A percentile compares a stretch with the other conserved stretches of the same genome.
Conservation (phyloP, 805 yeast genomes). For the Saccharomycopsis javanensis region DNA sequence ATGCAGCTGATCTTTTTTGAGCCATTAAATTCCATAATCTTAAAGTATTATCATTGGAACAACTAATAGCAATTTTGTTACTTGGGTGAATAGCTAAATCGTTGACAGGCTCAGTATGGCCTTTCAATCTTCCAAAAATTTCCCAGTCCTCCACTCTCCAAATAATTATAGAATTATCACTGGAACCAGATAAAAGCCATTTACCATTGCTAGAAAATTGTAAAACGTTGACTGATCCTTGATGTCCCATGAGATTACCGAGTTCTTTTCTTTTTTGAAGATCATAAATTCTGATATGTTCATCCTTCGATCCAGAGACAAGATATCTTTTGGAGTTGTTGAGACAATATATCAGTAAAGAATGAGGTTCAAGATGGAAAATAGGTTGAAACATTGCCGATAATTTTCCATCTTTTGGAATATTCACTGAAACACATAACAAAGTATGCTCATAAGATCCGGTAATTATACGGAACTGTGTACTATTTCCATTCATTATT, state of each 20-base stretch:
- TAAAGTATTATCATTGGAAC: constrained; percentile 74
- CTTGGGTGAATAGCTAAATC: constrained; percentile 86
- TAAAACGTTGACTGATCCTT: constrained; percentile 76
- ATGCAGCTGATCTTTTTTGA: constrained; percentile 73
- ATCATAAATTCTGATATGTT: constrained; percentile 89
- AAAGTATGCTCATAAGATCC: constrained; percentile 95
- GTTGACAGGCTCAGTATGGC: constrained; percentile 74
- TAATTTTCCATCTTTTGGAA: constrained; percentile 31
- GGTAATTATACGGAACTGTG: constrained; percentile 68
- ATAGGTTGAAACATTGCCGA: constrained; percentile 79
- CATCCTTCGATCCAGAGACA: constrained; percentile 93
- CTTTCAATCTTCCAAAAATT: constrained; percentile 74
- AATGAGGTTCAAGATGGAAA: constrained; percentile 92
- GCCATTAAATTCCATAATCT: constrained; percentile 96
- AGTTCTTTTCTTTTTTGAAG: constrained; percentile 87
- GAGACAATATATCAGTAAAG: constrained; percentile 75
- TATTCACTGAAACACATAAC: constrained; percentile 68
- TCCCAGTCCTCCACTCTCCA: constrained; percentile 99
- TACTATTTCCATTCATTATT: neutral
- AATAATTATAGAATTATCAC: constrained; percentile 78
- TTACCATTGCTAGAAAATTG: constrained; percentile 63
- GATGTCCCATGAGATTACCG: constrained; percentile 82
- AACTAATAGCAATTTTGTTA: constrained; percentile 84
- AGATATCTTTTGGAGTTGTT: constrained; percentile 77
- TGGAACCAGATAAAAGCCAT: constrained; percentile 88